These are phyloP conservation scores for Arthroderma sp. DNA, from an alignment of 2,329 filamentous ascomycete species.

Conservation along the genomic window DNA sequence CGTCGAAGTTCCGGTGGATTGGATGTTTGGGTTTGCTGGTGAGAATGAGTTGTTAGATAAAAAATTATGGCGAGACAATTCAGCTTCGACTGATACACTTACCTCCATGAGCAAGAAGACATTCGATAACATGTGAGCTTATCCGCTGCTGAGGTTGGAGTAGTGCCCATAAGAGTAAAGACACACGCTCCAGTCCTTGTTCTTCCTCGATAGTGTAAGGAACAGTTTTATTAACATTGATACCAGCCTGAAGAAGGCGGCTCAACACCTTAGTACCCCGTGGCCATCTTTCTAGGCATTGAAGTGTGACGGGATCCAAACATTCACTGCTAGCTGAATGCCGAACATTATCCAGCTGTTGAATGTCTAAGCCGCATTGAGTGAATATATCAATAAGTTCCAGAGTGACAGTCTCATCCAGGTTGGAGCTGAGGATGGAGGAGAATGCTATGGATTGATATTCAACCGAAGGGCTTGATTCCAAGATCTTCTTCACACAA, in stretches of 20 bases:
- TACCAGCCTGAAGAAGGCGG: constrained; percentile 43
- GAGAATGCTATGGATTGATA: constrained; percentile 43
- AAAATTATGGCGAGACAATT: constrained; percentile 1
- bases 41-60: constrained; percentile 6
- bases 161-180: constrained; percentile 48
- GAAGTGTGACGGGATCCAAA: constrained; percentile 38
- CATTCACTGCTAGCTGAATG: constrained; percentile 33
- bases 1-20: constrained; percentile 38
- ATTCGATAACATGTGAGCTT: constrained; percentile 44
- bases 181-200: constrained; percentile 42
- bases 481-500: constrained; percentile 9
- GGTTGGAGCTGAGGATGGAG: constrained; percentile 40
- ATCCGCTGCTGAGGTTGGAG: constrained; percentile 50
- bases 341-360: constrained; percentile 16
- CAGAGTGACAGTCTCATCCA: constrained; percentile 39
- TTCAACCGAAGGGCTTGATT: constrained; percentile 17
- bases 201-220: constrained; percentile 33
- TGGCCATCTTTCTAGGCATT: constrained; percentile 43
- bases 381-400: constrained; percentile 41
- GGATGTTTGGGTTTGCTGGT: constrained; percentile 44
- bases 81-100: constrained; percentile 4
- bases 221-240: constrained; percentile 45
- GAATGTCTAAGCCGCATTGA: constrained; percentile 2
- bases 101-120: constrained; percentile 40
- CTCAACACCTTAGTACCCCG: constrained; percentile 41